Evolutionary conservation across 768 basidiomycete species (phyloP).

Genomic region (Calocybe cyanea): DNA sequence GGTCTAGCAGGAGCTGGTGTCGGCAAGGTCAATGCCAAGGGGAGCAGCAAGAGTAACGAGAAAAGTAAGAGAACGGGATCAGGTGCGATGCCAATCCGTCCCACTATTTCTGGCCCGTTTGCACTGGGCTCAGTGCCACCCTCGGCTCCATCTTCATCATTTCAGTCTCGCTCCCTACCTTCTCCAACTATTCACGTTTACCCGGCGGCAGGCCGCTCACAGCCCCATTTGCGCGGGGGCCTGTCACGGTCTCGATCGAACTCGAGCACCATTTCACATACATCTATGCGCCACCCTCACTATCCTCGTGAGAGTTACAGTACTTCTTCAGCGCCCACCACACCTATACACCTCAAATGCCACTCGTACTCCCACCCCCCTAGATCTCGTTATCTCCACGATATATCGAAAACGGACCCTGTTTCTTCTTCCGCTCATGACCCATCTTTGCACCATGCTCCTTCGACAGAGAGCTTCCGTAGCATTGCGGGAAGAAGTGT

Average conservation of each 20-base stretch:
- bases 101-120: conserved; percentile 43
- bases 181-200: conserved; percentile 6
- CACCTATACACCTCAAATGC: conserved; percentile 6
- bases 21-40: neutral
- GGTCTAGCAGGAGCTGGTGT: conserved; percentile 18
- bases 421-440: neutral
- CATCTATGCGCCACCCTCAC: conserved; percentile 1
- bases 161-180: conserved; percentile 13
- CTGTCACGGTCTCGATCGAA: conserved; percentile 9
- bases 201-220: conserved; percentile 8
- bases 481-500: conserved; percentile 41
- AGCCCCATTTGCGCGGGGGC: conserved; percentile 7
- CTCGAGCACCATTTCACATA: conserved; percentile 12
- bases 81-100: conserved; percentile 20
- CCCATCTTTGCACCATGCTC: conserved; percentile 29
- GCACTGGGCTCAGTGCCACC: conserved; percentile 33
- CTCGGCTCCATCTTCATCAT: conserved; percentile 13
- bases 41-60: conserved; percentile 3
- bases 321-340: conserved; percentile 3
- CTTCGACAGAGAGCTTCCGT: conserved; percentile 46
- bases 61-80: conserved; percentile 5
- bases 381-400: conserved; percentile 5
- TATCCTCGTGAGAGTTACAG: neutral
- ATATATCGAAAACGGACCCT: neutral
- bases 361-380: conserved; percentile 9